These are phyloP conservation scores for Eucalyptus viminalis DNA, from an alignment of 345 rosid genomes.

Conservation along the genomic window DNA sequence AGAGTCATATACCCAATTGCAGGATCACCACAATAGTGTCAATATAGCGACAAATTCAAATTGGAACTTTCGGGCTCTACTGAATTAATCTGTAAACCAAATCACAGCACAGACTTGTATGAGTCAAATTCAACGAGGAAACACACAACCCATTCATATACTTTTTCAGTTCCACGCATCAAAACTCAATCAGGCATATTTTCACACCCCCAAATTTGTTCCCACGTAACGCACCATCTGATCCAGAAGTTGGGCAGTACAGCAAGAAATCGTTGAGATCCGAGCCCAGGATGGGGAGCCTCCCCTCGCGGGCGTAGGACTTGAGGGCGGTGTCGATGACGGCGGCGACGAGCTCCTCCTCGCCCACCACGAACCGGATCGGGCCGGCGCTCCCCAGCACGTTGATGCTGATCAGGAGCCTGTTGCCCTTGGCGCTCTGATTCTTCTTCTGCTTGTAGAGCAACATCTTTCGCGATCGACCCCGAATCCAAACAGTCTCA, in stretches of 20 bases:
- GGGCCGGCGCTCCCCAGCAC: slow-evolving; percentile 96
- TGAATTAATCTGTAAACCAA: background rate
- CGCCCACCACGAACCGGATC: slow-evolving; percentile 81
- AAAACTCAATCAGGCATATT: background rate
- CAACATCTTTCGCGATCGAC: slow-evolving; percentile 29
- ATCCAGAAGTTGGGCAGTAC: slow-evolving; percentile 54
- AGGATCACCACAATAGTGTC: background rate
- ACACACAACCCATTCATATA: background rate
- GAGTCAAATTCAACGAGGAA: background rate
- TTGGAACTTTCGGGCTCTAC: background rate
- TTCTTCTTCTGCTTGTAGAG: slow-evolving; percentile 83
- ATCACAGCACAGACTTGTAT: background rate
- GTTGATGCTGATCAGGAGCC: slow-evolving; percentile 66
- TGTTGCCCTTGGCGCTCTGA: slow-evolving; percentile 43
- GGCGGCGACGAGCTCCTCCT: slow-evolving; percentile 59
- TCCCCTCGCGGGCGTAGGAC: slow-evolving; percentile 91
- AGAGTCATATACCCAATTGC: background rate
- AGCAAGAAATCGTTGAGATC: slow-evolving; percentile 70
- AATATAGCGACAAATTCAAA: background rate
- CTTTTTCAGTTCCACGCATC: background rate
- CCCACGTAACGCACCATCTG: background rate
- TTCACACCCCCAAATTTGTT: no score
- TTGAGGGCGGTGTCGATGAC: slow-evolving; percentile 82
- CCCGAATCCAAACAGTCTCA: background rate
- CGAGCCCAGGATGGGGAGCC: slow-evolving; percentile 87